phyloP scores from a whole-genome alignment of 139 green algal species.

The Raphidocelis subcapitata region DNA sequence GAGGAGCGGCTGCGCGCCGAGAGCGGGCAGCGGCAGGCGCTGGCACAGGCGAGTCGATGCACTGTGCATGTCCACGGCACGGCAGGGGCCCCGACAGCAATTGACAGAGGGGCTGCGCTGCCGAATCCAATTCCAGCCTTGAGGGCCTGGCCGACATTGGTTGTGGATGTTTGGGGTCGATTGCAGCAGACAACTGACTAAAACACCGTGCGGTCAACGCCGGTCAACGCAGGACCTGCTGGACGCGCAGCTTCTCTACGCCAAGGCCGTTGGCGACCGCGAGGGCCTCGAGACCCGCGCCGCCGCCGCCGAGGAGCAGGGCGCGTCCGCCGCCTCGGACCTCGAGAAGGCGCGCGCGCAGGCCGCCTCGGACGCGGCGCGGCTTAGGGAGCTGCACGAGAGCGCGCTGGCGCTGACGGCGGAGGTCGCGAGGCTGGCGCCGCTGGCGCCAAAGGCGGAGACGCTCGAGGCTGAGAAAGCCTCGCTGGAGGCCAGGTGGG shows the following conservation, averaged over 20 bases:
- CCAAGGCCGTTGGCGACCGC: conserved; percentile 21
- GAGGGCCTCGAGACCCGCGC: conserved; percentile 19
- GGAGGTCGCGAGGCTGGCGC: conserved; percentile 17
- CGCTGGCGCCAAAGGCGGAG: conserved; percentile 6
- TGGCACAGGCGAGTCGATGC: conserved; percentile 17
- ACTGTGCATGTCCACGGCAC: no score
- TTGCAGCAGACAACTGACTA: no score
- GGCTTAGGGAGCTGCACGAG: conserved; percentile 19
- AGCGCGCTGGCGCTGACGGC: conserved; percentile 17
- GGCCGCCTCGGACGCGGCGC: conserved; percentile 8
- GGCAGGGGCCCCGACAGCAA: no score
- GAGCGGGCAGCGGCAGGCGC: conserved; percentile 9
- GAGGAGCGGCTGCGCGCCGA: conserved; percentile 18
- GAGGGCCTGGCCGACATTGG: no score
- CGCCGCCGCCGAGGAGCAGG: conserved; percentile 2
- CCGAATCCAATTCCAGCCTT: no score
- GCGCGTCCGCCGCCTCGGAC: no score
- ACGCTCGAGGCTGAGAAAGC: conserved; percentile 11
- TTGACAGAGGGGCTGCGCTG: no score
- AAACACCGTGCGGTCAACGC: no score
- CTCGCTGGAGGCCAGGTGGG: no score
- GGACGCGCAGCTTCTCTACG: conserved; percentile 12
- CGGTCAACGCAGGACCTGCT: no score
- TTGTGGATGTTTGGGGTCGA: no score
- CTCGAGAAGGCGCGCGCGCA: background rate